A percentile compares a stretch with the other conserved stretches of the same genome.
phyloP scores from a whole-genome alignment of 257 asterid species.

The Lavandula angustifolia region DNA sequence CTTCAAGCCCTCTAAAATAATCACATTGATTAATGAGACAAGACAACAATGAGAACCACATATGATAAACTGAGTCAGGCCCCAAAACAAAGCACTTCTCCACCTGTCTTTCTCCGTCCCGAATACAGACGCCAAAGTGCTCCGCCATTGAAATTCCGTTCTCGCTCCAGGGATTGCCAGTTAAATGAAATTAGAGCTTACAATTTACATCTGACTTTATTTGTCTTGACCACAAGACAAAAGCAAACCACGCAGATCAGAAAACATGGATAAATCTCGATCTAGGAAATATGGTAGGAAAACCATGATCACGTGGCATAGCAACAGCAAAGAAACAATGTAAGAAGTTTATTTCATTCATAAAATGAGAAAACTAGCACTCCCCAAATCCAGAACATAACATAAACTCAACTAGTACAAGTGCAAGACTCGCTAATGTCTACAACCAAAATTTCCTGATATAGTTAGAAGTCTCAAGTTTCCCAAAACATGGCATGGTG shows the following conservation, averaged over 20 bases:
- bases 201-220: no score
- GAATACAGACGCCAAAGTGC: slow-evolving; percentile 44
- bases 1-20: not conserved
- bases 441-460: slow-evolving; percentile 30
- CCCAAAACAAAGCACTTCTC: not conserved
- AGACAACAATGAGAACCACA: no score
- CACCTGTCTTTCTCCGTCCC: slow-evolving; percentile 55
- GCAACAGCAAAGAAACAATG: not conserved
- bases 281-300: no score
- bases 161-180: no score
- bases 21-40: not conserved
- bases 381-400: slow-evolving; percentile 21
- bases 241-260: no score
- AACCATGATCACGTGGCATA: not conserved
- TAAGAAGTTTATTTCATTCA: not conserved
- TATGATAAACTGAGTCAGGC: not conserved
- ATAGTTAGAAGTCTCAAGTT: slow-evolving; percentile 27
- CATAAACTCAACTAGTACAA: slow-evolving; percentile 12
- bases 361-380: slow-evolving; percentile 21
- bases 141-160: slow-evolving; percentile 37
- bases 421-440: slow-evolving; percentile 28
- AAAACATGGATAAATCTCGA: no score
- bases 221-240: no score
- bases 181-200: no score
- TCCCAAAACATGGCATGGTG: slow-evolving; percentile 20